Evolutionary conservation across 805 yeast genomes (phyloP).

Genomic region (Wickerhamiella dianesei): DNA sequence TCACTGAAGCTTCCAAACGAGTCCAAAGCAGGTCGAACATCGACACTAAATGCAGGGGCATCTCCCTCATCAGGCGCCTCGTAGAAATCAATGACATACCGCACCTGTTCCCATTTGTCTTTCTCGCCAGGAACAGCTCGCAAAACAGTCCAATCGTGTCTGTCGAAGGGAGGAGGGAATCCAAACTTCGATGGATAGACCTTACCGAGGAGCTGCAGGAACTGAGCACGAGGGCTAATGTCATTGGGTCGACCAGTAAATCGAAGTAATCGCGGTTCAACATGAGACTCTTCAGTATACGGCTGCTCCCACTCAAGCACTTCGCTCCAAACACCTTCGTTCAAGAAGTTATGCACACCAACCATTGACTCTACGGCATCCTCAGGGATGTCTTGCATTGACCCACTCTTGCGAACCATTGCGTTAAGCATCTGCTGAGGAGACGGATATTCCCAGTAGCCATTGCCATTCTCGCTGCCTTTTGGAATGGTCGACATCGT

Average conservation of each 20-base stretch:
- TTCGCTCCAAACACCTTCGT: conserved; percentile 97
- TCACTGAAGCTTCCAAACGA: conserved; percentile 47
- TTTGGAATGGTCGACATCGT: conserved; percentile 78
- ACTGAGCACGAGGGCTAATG: conserved; percentile 69
- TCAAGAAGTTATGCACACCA: conserved; percentile 85
- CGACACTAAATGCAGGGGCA: conserved; percentile 81
- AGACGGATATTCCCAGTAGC: conserved; percentile 96
- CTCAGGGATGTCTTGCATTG: conserved; percentile 53
- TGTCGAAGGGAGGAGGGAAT: conserved; percentile 81
- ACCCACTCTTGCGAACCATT: conserved; percentile 84
- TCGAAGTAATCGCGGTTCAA: conserved; percentile 62
- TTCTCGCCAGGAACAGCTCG: conserved; percentile 30
- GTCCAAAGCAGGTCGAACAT: conserved; percentile 92
- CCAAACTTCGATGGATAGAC: conserved; percentile 61
- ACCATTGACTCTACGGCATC: conserved; percentile 97
- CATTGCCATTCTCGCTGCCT: conserved; percentile 49
- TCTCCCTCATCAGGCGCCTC: conserved; percentile 80
- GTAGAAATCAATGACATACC: conserved; percentile 92
- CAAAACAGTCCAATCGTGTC: conserved; percentile 97
- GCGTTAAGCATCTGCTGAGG: conserved; percentile 99
- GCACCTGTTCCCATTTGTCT: conserved; percentile 47
- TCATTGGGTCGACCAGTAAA: conserved; percentile 91
- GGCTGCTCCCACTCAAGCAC: conserved; percentile 82
- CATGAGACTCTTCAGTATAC: conserved; percentile 40
- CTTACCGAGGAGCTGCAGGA: conserved; percentile 50